phyloP scores from a whole-genome alignment of 139 green algal genomes.

The Pseudopediastrum boryanum region DNA sequence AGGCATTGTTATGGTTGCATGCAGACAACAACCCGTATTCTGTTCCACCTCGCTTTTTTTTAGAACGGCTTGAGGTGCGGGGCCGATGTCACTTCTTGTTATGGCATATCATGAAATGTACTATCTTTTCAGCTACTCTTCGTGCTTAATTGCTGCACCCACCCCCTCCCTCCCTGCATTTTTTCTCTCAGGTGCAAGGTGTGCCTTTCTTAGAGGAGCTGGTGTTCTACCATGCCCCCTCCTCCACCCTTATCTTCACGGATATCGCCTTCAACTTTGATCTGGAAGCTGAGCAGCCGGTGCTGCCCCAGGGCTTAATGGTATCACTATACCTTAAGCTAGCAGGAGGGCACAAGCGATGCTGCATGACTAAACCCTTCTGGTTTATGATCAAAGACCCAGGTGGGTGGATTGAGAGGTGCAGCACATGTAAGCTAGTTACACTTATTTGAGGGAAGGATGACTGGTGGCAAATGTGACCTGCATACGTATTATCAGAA shows the following conservation, averaged over 20 bases:
- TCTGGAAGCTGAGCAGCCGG: background rate
- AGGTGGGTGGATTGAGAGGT: background rate
- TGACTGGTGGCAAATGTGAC: no score
- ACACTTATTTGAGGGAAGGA: no score
- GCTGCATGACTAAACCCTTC: slow-evolving; percentile 23
- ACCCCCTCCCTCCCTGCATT: no score
- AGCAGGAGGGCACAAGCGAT: slow-evolving; percentile 9
- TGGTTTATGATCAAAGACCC: slow-evolving; percentile 11
- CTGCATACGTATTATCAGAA: background rate
- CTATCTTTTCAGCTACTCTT: no score
- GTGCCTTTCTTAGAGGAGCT: slow-evolving; percentile 6
- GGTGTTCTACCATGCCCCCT: slow-evolving; percentile 12
- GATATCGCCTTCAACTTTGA: slow-evolving; percentile 34
- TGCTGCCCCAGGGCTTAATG: background rate
- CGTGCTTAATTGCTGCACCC: no score
- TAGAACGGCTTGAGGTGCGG: no score
- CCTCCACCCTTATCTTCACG: slow-evolving; percentile 23
- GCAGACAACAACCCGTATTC: no score
- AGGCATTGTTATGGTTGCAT: no score
- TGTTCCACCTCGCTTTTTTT: no score
- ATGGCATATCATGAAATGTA: no score
- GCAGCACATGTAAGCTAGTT: background rate
- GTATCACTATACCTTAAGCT: background rate
- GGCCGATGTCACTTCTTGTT: no score
- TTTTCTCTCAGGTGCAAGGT: slow-evolving; percentile 24